Evolutionary conservation across 768 basidiomycete species (phyloP), one percentile per base, ranked within the genome.

Genomic region (Lactarius trivialis): DNA sequence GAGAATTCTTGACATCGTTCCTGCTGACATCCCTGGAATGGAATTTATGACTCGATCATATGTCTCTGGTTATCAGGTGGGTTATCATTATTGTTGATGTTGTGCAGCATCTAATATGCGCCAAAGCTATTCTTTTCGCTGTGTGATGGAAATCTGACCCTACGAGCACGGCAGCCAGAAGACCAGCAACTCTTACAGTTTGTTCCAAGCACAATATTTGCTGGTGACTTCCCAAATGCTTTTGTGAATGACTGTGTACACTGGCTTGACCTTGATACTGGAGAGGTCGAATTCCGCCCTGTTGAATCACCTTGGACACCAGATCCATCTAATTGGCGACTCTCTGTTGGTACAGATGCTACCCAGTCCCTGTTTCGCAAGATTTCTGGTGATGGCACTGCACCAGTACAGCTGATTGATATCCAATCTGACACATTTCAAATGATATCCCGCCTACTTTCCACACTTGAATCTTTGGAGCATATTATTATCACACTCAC

Each of bases 251-350:
- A 48, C 45, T 48, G 2, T 15, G 45, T 48, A 24, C 76, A 76
- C 63, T 78, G 76, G 76, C 63, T 77, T 55, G 50, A 72, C 37
- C 24, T 74, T 30, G 41, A 52, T 39, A 34, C 36, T 30, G 43
- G 51, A 33, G 48, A 37, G 7, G 58, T 75, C 15, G 74, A 75
- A 59, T 73, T 77, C 32, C 73, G 75, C 30, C 75, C 73, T 12
- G 49, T 70, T 9, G 50, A 64, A 24, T 57, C 61, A 7, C 50
- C 65, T 3, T 78, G 76, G 77, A 39, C 59, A 26, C 56, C 69
- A 12, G 69, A 71, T 0, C 28, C 58, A 26, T 43, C 65, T 4
- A 72, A 74, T 56, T 77, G 75, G 76, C 55, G 60, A 9, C 61
- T 63, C n/a, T 9, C 37, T 4, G 14, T 54, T 19, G 17, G 2